phyloP scores from a whole-genome alignment of 1,284 basidiomycete genomes.

The Athelia sp. region DNA sequence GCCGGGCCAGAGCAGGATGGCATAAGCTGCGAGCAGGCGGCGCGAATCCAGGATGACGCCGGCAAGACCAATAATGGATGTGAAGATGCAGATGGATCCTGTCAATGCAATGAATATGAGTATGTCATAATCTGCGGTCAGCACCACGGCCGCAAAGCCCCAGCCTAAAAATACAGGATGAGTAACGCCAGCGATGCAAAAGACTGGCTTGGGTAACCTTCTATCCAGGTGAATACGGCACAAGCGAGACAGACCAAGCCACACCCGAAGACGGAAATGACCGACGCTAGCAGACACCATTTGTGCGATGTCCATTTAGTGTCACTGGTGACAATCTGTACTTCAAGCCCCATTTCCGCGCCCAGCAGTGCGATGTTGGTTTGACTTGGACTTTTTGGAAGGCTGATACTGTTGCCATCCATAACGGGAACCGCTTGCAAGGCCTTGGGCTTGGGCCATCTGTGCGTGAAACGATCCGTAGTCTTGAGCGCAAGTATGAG shows the following conservation, averaged over 20 bases:
- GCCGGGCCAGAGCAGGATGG: conserved; percentile 66
- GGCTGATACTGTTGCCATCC: conserved; percentile 2
- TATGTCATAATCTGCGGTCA: conserved; percentile 50
- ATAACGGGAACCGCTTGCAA: conserved; percentile 20
- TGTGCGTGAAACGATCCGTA: conserved; percentile 44
- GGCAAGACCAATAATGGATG: conserved; percentile 59
- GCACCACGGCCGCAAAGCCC: conserved; percentile 47
- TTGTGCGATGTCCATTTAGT: conserved; percentile 60
- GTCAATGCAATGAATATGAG: conserved; percentile 61
- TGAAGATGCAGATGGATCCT: conserved; percentile 51
- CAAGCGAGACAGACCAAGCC: conserved; percentile 41
- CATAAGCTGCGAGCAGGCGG: conserved; percentile 67
- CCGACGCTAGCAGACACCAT: conserved; percentile 50
- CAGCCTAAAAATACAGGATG: conserved; percentile 31
- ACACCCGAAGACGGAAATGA: conserved; percentile 44
- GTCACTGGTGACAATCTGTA: conserved; percentile 23
- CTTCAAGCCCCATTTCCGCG: conserved; percentile 29
- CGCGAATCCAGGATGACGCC: conserved; percentile 73
- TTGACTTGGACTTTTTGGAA: conserved; percentile 14
- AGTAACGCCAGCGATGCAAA: conserved; percentile 5
- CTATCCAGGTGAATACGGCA: conserved; percentile 53
- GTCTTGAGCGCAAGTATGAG: conserved; percentile 26
- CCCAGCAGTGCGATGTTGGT: conserved; percentile 31
- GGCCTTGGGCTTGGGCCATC: conserved; percentile 44
- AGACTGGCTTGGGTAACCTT: conserved; percentile 31